Evolutionary conservation across 2,329 filamentous ascomycete genomes (phyloP), one percentile per base, ranked within the genome.

Genomic region (Fusarium hostae): DNA sequence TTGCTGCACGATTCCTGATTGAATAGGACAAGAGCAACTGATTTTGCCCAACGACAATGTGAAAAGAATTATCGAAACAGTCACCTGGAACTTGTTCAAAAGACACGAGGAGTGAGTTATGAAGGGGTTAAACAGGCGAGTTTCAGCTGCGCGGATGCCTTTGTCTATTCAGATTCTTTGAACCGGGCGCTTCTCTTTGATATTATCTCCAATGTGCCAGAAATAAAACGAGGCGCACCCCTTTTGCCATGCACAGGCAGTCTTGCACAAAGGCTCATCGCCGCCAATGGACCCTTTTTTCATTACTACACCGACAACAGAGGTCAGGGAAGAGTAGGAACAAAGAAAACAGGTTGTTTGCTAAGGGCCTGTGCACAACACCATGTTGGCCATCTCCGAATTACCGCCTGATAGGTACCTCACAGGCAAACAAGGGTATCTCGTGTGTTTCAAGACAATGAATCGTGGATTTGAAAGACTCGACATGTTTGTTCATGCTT

Each of bases 131-230:
- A 48, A 11, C 41, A 32, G 35, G 6, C 28, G 18, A 11, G 34
- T 22, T 40, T 12, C 32, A 59, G 40, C 22, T 52, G 44, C 48
- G 37, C 34, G 41, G 70, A 35, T 16, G 48, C 16, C 69, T 63
- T 72, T 72, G 45, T 63, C 44, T 72, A 54, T 63, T 65, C 58
- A 40, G 32, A 15, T 32, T 48, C 57, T 66, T 70, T 57, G 55
- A 54, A 15, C 24, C 22, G 13, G 28, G 40, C 41, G 15, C 13
- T 28, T 66, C 18, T 35, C 65, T 72, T 72, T 66, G 52, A 59
- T 26, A 20, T 16, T 45, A 52, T 47, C 24, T 30, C 18, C n/a
- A 34, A 60, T 65, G 35, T 35, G 44, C 22, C 59, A 50, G 55
- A 70, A 72, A 72, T 57, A 63, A 59, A 66, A 48, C 22, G 32